Conservation (phyloP, 164 flowering plant genomes). For the Cinnamomum micranthum region DNA sequence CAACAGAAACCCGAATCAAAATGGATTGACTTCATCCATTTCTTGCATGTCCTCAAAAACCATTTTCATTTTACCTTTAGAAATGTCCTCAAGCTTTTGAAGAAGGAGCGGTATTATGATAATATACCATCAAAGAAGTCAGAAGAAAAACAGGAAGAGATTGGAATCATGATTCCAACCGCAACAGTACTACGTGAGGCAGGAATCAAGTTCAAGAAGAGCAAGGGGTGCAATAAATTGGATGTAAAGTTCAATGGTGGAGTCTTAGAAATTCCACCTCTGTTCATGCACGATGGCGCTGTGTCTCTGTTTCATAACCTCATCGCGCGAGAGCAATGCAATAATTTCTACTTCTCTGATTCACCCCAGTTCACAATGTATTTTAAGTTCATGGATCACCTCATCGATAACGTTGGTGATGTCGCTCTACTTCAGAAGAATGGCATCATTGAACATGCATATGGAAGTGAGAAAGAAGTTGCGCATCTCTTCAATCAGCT, state of each 20-base stretch:
- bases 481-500: slow-evolving; percentile 25
- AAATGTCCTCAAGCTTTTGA: no score
- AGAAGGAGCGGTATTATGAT: not conserved
- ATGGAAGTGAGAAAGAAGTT: not conserved
- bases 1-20: not conserved
- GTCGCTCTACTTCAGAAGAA: not conserved
- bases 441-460: not conserved
- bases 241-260: not conserved
- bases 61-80: no score
- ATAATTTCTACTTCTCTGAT: slow-evolving; percentile 1
- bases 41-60: not conserved
- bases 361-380: not conserved
- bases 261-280: not conserved
- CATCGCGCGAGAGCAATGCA: not conserved
- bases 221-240: not conserved
- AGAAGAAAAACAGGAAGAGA: not conserved
- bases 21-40: not conserved
- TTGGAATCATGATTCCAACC: not conserved
- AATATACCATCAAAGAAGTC: not conserved
- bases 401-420: not conserved
- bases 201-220: not conserved
- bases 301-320: not conserved
- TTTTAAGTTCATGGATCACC: not conserved
- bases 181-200: not conserved
- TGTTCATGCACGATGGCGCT: not conserved